These are phyloP conservation scores for Phytophthora brassicae DNA, from an alignment of 352 stramenopile genomes.

Conservation along the genomic window DNA sequence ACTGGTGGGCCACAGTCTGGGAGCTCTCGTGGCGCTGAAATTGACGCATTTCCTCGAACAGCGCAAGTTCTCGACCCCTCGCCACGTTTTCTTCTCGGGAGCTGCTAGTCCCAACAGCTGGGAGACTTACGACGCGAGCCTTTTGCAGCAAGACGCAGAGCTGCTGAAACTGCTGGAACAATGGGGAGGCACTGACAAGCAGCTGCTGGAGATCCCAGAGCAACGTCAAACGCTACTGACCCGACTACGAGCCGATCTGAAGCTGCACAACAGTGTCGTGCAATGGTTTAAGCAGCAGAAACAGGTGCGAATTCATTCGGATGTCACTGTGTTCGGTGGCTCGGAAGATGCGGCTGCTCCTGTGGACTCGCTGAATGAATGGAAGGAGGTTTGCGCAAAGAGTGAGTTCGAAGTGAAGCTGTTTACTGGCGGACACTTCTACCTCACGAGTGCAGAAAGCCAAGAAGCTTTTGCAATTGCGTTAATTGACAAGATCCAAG, in stretches of 20 bases:
- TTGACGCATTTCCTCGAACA: slow-evolving; percentile 49
- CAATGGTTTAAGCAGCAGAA: slow-evolving; percentile 37
- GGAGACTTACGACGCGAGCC: slow-evolving; percentile 40
- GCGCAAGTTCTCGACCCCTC: slow-evolving; percentile 49
- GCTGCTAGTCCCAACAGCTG: slow-evolving; percentile 37
- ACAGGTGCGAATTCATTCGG: slow-evolving; percentile 27
- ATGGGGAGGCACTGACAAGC: slow-evolving; percentile 61
- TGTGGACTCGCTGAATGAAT: slow-evolving; percentile 37
- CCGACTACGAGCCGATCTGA: slow-evolving; percentile 44
- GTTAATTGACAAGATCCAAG: slow-evolving; percentile 42
- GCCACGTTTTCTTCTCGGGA: slow-evolving; percentile 65
- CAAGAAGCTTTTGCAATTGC: slow-evolving; percentile 36
- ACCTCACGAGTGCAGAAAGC: slow-evolving; percentile 39
- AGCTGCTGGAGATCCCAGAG: slow-evolving; percentile 52
- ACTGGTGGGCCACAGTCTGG: slow-evolving; percentile 67
- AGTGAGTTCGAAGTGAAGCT: slow-evolving; percentile 40
- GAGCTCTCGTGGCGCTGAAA: slow-evolving; percentile 57
- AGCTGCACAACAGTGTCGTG: slow-evolving; percentile 55
- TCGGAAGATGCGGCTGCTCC: slow-evolving; percentile 42
- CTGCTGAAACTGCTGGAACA: slow-evolving; percentile 49
- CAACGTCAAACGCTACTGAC: slow-evolving; percentile 38
- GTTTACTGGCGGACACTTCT: slow-evolving; percentile 70
- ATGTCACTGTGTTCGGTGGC: slow-evolving; percentile 60
- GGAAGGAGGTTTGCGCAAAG: slow-evolving; percentile 35
- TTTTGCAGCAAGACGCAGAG: slow-evolving; percentile 33